These are phyloP conservation scores for Ogataea ramenticola DNA, from an alignment of 805 yeast genomes.

Conservation along the genomic window DNA sequence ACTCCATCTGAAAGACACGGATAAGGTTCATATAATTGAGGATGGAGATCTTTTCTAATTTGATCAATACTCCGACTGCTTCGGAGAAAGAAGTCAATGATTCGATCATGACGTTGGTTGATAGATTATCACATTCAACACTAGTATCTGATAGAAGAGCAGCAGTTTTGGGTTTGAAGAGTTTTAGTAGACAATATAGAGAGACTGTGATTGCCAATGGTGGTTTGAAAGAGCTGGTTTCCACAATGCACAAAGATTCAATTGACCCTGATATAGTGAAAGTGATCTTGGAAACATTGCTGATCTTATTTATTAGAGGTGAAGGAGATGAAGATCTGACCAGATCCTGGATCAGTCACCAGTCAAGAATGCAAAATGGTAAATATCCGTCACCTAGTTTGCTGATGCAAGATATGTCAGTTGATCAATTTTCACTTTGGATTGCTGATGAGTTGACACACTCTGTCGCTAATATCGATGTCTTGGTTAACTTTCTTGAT, in stretches of 20 bases:
- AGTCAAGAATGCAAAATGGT: slow-evolving; percentile 67
- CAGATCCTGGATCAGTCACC: slow-evolving; percentile 64
- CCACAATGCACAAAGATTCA: slow-evolving; percentile 55
- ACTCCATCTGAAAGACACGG: too few relatives aligned
- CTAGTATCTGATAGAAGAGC: slow-evolving; percentile 81
- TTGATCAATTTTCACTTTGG: slow-evolving; percentile 89
- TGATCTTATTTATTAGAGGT: slow-evolving; percentile 70
- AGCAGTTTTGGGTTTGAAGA: slow-evolving; percentile 83
- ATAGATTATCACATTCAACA: slow-evolving; percentile 76
- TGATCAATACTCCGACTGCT: slow-evolving; percentile 26
- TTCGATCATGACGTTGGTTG: slow-evolving; percentile 83
- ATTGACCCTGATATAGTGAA: slow-evolving; percentile 64
- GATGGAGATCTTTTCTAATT: slow-evolving; percentile 28
- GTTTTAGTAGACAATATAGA: slow-evolving; percentile 81
- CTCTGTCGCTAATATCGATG: slow-evolving; percentile 40
- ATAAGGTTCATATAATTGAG: too few relatives aligned
- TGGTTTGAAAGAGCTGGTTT: slow-evolving; percentile 69
- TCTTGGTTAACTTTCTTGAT: slow-evolving; percentile 34
- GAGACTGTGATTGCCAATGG: slow-evolving; percentile 90
- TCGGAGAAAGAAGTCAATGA: slow-evolving; percentile 48
- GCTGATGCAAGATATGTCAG: slow-evolving; percentile 41
- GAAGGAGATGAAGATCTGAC: slow-evolving; percentile 55
- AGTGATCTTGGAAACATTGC: slow-evolving; percentile 77
- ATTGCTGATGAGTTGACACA: slow-evolving; percentile 90
- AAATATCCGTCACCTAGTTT: slow-evolving; percentile 71